phyloP scores from a whole-genome alignment of 495 filamentous ascomycete genomes.

The Jackrogersella multiformis region DNA sequence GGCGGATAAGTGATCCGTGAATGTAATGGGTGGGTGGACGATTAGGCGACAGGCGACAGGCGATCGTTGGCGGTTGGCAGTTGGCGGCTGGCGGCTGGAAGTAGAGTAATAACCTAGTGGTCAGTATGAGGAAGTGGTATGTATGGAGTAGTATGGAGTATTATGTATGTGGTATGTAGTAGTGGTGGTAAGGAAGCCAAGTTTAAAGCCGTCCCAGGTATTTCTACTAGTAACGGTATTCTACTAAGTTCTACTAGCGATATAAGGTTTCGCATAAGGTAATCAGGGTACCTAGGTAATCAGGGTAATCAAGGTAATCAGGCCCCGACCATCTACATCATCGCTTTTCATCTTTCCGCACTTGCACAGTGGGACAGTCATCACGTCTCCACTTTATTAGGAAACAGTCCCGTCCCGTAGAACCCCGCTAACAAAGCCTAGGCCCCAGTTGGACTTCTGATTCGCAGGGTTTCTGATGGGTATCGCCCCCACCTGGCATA shows the following conservation, averaged over 20 bases:
- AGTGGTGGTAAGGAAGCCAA: constrained; percentile 1
- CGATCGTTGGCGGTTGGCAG: too few relatives aligned
- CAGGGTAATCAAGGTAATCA: constrained; percentile 29
- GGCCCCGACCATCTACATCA: constrained; percentile 33
- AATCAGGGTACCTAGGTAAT: too few relatives aligned
- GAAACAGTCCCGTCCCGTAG: constrained; percentile 24
- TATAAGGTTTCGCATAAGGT: not conserved
- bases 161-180: not conserved
- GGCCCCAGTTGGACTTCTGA: constrained; percentile 13
- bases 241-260: not conserved
- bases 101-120: too few relatives aligned
- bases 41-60: too few relatives aligned
- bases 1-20: constrained; percentile 34
- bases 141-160: not conserved
- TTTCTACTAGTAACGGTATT: constrained; percentile 4
- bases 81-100: too few relatives aligned
- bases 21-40: constrained; percentile 27
- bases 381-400: constrained; percentile 32
- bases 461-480: constrained; percentile 20
- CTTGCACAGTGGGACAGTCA: not conserved
- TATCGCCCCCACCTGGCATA: constrained; percentile 19
- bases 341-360: constrained; percentile 19
- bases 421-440: constrained; percentile 35
- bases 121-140: not conserved
- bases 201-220: constrained; percentile 9